Percentiles rank a stretch among this genome's conserved stretches.
phyloP scores from a whole-genome alignment of 208 protist species.

The Leishmania amazonensis region DNA sequence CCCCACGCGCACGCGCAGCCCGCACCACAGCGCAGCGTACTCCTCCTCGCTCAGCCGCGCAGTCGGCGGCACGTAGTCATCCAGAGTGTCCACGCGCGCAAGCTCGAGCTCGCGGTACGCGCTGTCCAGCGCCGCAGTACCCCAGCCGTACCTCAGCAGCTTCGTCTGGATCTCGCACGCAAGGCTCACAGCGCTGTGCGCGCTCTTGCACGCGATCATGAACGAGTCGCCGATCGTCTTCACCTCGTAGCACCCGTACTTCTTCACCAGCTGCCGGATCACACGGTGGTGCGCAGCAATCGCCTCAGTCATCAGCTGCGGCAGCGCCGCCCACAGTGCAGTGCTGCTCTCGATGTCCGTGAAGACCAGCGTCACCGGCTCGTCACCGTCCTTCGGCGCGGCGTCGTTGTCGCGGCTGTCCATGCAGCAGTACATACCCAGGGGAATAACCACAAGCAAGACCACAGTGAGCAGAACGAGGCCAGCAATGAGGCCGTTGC shows the following conservation, averaged over 20 bases:
- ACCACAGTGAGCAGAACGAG: conserved; percentile 4
- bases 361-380: conserved; percentile 70
- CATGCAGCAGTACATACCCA: conserved; percentile 22
- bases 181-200: conserved; percentile 43
- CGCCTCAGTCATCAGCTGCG: conserved; percentile 60
- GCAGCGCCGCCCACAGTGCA: conserved; percentile 68
- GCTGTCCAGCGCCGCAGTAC: conserved; percentile 40
- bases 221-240: conserved; percentile 49
- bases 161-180: conserved; percentile 52
- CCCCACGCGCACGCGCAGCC: conserved; percentile 60
- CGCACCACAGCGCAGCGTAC: conserved; percentile 44
- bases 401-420: conserved; percentile 43
- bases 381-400: conserved; percentile 44
- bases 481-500: conserved; percentile 38
- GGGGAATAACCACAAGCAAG: neutral
- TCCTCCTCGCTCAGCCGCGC: conserved; percentile 36
- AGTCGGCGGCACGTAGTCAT: conserved; percentile 28
- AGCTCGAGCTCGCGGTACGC: conserved; percentile 58
- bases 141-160: conserved; percentile 64
- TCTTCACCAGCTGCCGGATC: conserved; percentile 62
- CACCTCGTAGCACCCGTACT: conserved; percentile 41
- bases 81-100: conserved; percentile 19
- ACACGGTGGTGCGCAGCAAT: conserved; percentile 70
- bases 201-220: conserved; percentile 60
- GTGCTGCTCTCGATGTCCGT: conserved; percentile 86